Conservation (phyloP, 2,329 filamentous ascomycete genomes). For the Beauveria asiatica region DNA sequence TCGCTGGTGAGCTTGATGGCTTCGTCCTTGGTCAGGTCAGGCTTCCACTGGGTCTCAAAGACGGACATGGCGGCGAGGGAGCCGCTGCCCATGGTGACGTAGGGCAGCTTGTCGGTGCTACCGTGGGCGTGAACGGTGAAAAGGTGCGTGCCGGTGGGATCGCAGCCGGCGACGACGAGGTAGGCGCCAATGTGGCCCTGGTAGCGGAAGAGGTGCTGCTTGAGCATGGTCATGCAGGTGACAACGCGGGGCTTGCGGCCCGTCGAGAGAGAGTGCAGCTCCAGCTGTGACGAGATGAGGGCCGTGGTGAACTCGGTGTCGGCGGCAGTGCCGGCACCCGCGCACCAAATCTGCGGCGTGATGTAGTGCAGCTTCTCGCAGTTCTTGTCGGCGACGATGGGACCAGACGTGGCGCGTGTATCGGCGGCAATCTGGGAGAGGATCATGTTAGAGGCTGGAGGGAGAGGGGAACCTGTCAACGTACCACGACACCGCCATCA, state of each 20-base stretch:
- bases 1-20: slow-evolving; percentile 77
- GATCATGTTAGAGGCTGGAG: neutral
- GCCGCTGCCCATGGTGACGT: slow-evolving; percentile 97
- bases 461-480: slow-evolving; percentile 24
- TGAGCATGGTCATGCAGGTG: slow-evolving; percentile 98
- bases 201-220: slow-evolving; percentile 98
- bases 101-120: slow-evolving; percentile 95
- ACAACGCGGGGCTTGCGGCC: slow-evolving; percentile 95
- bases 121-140: slow-evolving; percentile 99
- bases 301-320: slow-evolving; percentile 99
- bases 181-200: slow-evolving; percentile 98
- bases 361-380: slow-evolving; percentile 99
- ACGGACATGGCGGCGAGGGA: slow-evolving; percentile 96
- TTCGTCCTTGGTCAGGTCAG: slow-evolving; percentile 63
- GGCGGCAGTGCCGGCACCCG: slow-evolving; percentile 91
- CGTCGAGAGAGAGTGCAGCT: slow-evolving; percentile 92
- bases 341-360: slow-evolving; percentile 97
- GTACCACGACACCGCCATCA: slow-evolving; percentile 88
- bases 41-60: slow-evolving; percentile 94
- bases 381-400: slow-evolving; percentile 99
- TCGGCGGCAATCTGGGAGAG: slow-evolving; percentile 77
- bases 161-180: slow-evolving; percentile 91
- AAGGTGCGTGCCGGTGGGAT: slow-evolving; percentile 88
- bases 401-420: slow-evolving; percentile 91
- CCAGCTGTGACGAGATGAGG: slow-evolving; percentile 96